These are phyloP conservation scores for Bolboschoenus planiculmis DNA, from an alignment of 176 grass and related monocot genomes.

Conservation along the genomic window DNA sequence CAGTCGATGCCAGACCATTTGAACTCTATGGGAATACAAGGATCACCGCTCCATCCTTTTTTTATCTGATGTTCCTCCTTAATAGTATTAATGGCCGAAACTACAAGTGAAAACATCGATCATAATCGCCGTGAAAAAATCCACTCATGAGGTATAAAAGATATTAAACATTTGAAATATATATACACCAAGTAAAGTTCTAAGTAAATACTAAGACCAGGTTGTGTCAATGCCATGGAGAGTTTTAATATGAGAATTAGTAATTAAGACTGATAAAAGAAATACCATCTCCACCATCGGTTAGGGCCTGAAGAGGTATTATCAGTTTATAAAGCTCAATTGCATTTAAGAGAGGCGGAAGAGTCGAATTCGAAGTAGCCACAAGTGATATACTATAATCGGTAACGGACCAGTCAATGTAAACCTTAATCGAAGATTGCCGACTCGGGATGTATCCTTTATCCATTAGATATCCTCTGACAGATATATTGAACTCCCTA, in stretches of 20 bases:
- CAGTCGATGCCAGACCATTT: conserved; percentile 28
- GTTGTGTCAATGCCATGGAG: not conserved
- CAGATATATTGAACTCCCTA: conserved; percentile 28
- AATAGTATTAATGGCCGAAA: conserved; percentile 21
- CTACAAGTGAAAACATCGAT: not conserved
- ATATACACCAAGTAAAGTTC: not conserved
- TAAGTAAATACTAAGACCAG: not conserved
- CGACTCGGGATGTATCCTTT: not conserved
- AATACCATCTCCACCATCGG: not conserved
- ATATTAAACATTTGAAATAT: not conserved
- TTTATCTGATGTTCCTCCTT: conserved; percentile 21
- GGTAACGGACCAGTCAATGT: not conserved
- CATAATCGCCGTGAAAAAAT: not conserved
- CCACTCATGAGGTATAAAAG: not conserved
- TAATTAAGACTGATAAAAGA: not conserved
- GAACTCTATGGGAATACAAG: conserved; percentile 18
- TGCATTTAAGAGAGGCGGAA: conserved; percentile 27
- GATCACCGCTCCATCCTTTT: conserved; percentile 33
- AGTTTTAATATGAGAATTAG: not conserved
- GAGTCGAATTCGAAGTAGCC: conserved; percentile 7
- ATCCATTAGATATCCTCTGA: not conserved
- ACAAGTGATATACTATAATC: not conserved
- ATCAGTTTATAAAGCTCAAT: conserved; percentile 31
- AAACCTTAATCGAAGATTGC: not conserved
- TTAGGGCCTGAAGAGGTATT: not conserved